These are phyloP conservation scores for Aegle marmelos DNA, from an alignment of 345 rosid species.

Conservation along the genomic window DNA sequence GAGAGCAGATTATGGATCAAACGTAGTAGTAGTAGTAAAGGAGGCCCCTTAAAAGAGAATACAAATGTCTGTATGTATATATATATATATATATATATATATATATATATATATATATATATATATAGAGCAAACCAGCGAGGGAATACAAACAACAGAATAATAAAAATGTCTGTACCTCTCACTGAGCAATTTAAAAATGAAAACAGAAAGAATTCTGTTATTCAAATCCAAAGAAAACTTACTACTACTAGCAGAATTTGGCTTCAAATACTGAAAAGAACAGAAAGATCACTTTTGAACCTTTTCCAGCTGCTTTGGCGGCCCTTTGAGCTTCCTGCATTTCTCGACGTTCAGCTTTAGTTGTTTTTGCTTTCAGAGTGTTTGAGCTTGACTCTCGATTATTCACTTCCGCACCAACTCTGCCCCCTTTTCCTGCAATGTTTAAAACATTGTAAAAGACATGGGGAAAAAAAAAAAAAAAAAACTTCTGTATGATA, in stretches of 20 bases:
- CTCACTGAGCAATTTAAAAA: not conserved
- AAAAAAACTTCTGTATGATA: not conserved
- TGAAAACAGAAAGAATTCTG: not conserved
- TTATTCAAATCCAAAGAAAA: not conserved
- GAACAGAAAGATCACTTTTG: not conserved
- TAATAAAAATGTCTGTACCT: not conserved
- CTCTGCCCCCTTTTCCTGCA: constrained; percentile 42
- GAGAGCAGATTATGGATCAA: not conserved
- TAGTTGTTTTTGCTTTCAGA: constrained; percentile 53
- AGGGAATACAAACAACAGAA: not conserved
- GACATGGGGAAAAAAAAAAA: not conserved
- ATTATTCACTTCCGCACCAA: constrained; percentile 27
- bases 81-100: too few relatives aligned
- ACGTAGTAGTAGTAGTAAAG: not conserved
- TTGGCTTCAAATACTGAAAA: not conserved
- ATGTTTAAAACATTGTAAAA: not conserved
- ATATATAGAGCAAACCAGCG: not conserved
- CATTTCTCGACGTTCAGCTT: constrained; percentile 69
- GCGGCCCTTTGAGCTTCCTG: constrained; percentile 72
- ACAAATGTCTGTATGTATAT: too few relatives aligned
- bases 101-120: too few relatives aligned
- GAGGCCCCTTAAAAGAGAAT: not conserved
- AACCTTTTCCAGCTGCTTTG: constrained; percentile 55
- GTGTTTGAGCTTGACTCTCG: constrained; percentile 35
- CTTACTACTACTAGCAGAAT: not conserved